Evolutionary conservation across 768 basidiomycete genomes (phyloP), one percentile per base, ranked within the genome.

Genomic region (Collybia sp.): DNA sequence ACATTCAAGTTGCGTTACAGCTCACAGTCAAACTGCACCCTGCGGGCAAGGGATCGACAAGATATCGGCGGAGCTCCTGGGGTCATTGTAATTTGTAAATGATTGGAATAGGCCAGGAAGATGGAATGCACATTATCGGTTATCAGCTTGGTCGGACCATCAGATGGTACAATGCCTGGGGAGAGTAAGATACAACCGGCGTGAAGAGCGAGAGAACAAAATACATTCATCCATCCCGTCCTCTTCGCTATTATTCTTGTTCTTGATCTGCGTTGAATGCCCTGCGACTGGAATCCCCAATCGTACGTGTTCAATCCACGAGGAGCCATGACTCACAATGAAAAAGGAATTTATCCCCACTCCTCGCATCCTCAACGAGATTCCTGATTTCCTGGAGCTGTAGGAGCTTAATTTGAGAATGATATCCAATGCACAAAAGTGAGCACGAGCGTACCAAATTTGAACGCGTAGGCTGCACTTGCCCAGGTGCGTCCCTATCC

Each of bases 81-180:
- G 25, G 25, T 25, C 25, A 8, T 25, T 25, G 3, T 25, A 31
- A n/a, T 16, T 39, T 5, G 8, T 30, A 10, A 44, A 36, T 36
- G 13, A 9, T n/a, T 19, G 33, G n/a, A 15, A 19, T 12, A 5
- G 30, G 9, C n/a, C 25, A 3, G 25, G 25, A 25, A 31, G 17
- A 6, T 2, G 3, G 34, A 12, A 52, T 64, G 35, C 19, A 69
- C 70, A 48, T 74, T 65, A 42, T 74, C 71, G 38, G 54, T 57
- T 39, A 71, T 70, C 39, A 56, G 51, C 25, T 56, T 51, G 1
- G 58, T 61, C 36, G 59, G 56, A 6, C 64, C 67, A 43, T 75
- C 72, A 13, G 54, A 55, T 0, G 73, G 66, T 1, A 73, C 56
- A 9, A 75, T 61, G 40, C 62, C 72, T 74, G 42, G 2, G 12